These are phyloP conservation scores for Hygrophila difformis DNA, from an alignment of 257 asterid species.

Conservation along the genomic window DNA sequence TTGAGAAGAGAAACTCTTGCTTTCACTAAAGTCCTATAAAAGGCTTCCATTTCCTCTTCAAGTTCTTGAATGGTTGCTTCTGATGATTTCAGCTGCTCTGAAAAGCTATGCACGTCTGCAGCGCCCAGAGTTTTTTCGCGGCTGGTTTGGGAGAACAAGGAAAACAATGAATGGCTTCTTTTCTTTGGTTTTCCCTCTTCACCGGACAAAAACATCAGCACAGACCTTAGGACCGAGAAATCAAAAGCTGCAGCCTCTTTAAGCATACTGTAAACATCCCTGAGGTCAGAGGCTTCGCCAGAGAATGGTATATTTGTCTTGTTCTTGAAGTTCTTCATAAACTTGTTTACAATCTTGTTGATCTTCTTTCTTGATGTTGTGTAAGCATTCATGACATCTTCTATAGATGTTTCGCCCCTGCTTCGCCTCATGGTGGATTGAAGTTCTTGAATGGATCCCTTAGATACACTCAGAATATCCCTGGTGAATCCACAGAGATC, in stretches of 20 bases:
- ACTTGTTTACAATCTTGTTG: too few relatives aligned
- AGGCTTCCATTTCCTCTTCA: not conserved
- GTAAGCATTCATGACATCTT: not conserved
- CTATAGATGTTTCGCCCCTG: conserved; percentile 2
- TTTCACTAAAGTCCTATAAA: not conserved
- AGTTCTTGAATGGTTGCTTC: not conserved
- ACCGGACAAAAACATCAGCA: too few relatives aligned
- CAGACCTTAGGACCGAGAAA: too few relatives aligned
- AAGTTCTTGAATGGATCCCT: conserved; percentile 27
- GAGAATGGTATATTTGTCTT: too few relatives aligned
- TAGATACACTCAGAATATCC: conserved; percentile 20
- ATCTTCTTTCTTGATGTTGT: too few relatives aligned
- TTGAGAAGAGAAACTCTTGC: conserved; percentile 4
- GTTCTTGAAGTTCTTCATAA: too few relatives aligned
- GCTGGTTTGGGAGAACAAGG: not conserved
- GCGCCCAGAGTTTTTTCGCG: too few relatives aligned
- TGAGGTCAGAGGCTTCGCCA: not conserved
- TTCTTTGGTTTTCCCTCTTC: not conserved
- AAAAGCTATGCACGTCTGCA: not conserved
- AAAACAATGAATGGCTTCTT: not conserved
- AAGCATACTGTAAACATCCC: too few relatives aligned
- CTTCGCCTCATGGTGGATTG: conserved; percentile 29
- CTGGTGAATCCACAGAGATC: conserved; percentile 25
- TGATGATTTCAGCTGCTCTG: not conserved
- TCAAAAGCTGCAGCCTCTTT: not conserved